These are phyloP conservation scores for Termitomyces heimii DNA, from an alignment of 768 basidiomycete species.

Conservation along the genomic window DNA sequence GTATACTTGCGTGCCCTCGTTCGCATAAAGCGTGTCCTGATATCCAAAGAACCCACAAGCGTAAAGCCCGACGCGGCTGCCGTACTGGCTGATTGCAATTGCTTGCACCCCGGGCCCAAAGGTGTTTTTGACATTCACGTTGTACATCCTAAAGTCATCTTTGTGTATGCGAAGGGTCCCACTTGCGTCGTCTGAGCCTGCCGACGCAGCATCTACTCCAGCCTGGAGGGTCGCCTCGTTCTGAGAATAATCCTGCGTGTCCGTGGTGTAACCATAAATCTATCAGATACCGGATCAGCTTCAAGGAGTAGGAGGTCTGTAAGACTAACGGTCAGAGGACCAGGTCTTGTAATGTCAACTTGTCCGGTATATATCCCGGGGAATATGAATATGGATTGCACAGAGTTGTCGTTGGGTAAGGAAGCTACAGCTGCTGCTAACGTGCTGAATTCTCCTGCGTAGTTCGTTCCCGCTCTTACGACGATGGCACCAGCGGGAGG, in stretches of 20 bases:
- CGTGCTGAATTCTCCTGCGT: conserved; percentile 33
- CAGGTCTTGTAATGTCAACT: conserved; percentile 38
- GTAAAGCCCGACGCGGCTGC: conserved; percentile 37
- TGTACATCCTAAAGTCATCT: conserved; percentile 42
- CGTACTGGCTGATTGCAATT: conserved; percentile 45
- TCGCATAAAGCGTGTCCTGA: conserved; percentile 42
- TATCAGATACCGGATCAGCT: conserved; percentile 7
- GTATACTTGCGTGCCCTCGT: conserved; percentile 44
- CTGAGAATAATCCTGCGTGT: conserved; percentile 29
- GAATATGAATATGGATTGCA: conserved; percentile 38
- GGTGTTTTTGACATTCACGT: conserved; percentile 43
- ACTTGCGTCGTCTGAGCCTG: conserved; percentile 41
- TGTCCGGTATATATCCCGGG: conserved; percentile 42
- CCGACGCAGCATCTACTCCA: conserved; percentile 25
- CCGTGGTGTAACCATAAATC: conserved; percentile 40
- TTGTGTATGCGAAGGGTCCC: conserved; percentile 45
- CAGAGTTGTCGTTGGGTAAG: conserved; percentile 33
- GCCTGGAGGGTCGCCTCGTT: conserved; percentile 36
- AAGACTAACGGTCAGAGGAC: conserved; percentile 12
- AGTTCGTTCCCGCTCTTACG: conserved; percentile 33
- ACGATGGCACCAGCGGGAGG: conserved; percentile 38
- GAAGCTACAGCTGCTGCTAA: conserved; percentile 33
- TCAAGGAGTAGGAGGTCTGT: background rate
- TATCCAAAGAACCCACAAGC: conserved; percentile 41
- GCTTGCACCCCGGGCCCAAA: conserved; percentile 40